Base-by-base conservation (phyloP, 768 basidiomycete genomes). In the Phylloporus sp. region DNA sequence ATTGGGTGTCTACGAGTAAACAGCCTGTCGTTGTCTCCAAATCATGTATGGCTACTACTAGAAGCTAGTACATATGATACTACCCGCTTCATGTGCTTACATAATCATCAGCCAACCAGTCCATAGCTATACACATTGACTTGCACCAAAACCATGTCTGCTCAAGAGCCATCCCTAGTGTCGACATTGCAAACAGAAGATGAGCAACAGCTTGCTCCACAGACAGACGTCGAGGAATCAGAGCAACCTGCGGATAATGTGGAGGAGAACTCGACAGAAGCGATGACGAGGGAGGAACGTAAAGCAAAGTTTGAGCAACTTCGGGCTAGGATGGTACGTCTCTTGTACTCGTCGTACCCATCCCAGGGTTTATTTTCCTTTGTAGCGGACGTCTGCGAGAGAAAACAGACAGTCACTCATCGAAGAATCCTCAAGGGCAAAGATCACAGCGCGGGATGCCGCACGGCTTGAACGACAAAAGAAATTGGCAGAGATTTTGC, bases 391-490 rank as follows among this genome's bases (percentile, higher is more conserved):
- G 27, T 90, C 92, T 2, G 74, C 88, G 1, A 82, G 78, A 61
- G 91, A 85, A 4, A 99, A 99, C 68, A 84, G 94, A 12, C 80
- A 81, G 29, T 88, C 93, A 2, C 74, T 98, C 15, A 76, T 97
- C 15, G 86, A 91, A 56, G 95, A 98, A 64, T 82, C 85, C 31
- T 80, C 89, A 18, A 88, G 81, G 64, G 75, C 82, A 6, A 91
- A 91, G 61, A 72, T 86, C 9, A 85, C 82, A 5, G 87, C 81
- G 0, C 82, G 90, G 23, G 95, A 98, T 54, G 72, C 85, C 0
- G 86, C 87, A 20, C 82, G 93, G 35, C 74, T 95, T 26, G 95
- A 98, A 57, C 83, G 86, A 61, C 91, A 97, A 65, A 85, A 89
- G 50, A 92, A 89, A 70, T 78, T 97, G 18, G 94, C 93, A 1